A percentile compares a stretch with the other conserved stretches of the same genome.
phyloP scores from a whole-genome alignment of 2,329 filamentous ascomycete species.

The Fusarium xylarioides region DNA sequence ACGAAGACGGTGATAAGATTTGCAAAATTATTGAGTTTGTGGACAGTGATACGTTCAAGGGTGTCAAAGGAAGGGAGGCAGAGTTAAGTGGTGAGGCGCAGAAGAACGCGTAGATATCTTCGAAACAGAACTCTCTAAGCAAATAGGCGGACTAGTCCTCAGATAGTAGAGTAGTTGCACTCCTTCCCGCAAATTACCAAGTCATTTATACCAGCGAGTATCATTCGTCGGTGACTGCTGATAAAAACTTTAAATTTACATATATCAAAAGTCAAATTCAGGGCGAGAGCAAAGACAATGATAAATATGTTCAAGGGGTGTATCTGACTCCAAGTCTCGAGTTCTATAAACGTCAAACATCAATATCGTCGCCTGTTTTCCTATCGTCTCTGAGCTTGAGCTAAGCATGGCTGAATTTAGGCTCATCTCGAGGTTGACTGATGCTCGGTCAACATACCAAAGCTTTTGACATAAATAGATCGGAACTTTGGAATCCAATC shows the following conservation, averaged over 20 bases:
- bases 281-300: neutral
- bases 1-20: slow-evolving; percentile 7
- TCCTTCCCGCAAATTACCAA: rapidly evolving
- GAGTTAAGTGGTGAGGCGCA: neutral
- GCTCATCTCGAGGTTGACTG: neutral
- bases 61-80: neutral
- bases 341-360: no score
- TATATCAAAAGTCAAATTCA: neutral
- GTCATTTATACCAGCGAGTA: no score
- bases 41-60: neutral
- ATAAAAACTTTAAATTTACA: neutral
- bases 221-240: no score
- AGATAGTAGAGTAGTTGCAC: neutral
- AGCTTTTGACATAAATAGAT: neutral
- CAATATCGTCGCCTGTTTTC: no score
- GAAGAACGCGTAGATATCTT: neutral
- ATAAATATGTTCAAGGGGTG: no score
- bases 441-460: neutral
- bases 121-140: rapidly evolving
- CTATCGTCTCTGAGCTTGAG: no score
- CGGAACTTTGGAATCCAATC: neutral
- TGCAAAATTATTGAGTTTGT: slow-evolving; percentile 28
- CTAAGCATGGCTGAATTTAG: rapidly evolving
- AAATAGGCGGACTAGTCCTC: no score
- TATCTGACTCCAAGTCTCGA: no score